phyloP scores from a whole-genome alignment of 2,329 filamentous ascomycete species.

The Arthroderma sp. region DNA sequence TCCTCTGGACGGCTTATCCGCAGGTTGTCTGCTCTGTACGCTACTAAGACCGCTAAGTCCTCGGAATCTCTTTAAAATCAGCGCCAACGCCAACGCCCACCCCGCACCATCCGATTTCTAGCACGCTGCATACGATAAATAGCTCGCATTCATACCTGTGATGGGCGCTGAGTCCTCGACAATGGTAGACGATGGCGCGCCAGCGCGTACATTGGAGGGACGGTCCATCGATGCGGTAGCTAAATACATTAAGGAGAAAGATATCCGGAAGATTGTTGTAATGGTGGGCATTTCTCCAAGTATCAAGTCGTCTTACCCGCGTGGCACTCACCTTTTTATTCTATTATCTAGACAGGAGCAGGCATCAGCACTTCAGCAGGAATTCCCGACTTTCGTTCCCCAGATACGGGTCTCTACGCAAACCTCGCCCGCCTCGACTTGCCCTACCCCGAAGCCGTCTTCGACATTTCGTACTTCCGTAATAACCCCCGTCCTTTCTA shows the following conservation, averaged over 20 bases:
- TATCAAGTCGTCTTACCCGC: background rate
- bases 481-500: conserved; percentile 82
- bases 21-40: no score
- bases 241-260: conserved; percentile 61
- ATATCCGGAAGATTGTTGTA: conserved; percentile 61
- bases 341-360: conserved; percentile 52
- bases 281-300: conserved; percentile 39
- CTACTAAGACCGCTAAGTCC: no score
- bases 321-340: background rate
- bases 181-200: conserved; percentile 49
- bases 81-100: no score
- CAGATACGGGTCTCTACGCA: conserved; percentile 83
- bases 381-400: conserved; percentile 90
- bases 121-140: conserved; percentile 4
- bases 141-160: background rate
- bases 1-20: no score
- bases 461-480: conserved; percentile 83
- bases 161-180: conserved; percentile 82
- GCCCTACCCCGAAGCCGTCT: conserved; percentile 82
- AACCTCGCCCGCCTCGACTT: conserved; percentile 79
- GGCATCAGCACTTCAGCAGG: conserved; percentile 52
- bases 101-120: no score
- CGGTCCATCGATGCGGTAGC: conserved; percentile 63
- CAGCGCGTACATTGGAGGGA: conserved; percentile 51
- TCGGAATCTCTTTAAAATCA: background rate